A percentile compares a stretch with the other conserved stretches of the same genome.
These are phyloP conservation scores for Deuterostichococcus epilithicus DNA, from an alignment of 139 green algal genomes.

Conservation along the genomic window DNA sequence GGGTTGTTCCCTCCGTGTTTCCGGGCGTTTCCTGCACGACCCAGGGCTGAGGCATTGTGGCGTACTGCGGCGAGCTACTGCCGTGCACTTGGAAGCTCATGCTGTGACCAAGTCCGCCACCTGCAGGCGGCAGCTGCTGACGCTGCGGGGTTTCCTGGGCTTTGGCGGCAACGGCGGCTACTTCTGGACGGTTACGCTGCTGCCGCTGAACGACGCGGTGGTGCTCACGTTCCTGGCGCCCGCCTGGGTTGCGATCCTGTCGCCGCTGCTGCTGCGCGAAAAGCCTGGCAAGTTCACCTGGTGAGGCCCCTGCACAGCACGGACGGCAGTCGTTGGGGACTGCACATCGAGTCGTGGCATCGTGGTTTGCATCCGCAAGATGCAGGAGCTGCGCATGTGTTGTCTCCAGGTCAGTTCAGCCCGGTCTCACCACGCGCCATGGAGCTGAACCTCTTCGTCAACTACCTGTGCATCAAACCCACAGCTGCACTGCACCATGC, in stretches of 20 bases:
- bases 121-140: constrained; percentile 15
- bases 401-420: no score
- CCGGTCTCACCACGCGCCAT: no score
- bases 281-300: not conserved
- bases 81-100: not conserved
- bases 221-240: constrained; percentile 44
- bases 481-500: no score
- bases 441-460: no score
- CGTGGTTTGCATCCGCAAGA: no score
- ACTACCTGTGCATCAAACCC: no score
- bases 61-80: not conserved
- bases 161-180: constrained; percentile 27
- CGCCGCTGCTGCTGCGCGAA: not conserved
- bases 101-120: not conserved
- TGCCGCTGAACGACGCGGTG: constrained; percentile 35
- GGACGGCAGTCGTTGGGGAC: no score
- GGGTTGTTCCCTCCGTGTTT: not conserved
- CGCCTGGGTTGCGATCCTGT: constrained; percentile 27
- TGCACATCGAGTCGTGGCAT: no score
- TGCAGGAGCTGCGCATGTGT: no score
- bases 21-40: not conserved
- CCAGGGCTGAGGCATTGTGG: not conserved
- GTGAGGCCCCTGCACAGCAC: no score
- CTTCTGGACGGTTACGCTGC: constrained; percentile 25
- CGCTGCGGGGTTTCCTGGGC: constrained; percentile 21